phyloP scores from a whole-genome alignment of 805 yeast genomes.

The Metschnikowia reukaufii region DNA sequence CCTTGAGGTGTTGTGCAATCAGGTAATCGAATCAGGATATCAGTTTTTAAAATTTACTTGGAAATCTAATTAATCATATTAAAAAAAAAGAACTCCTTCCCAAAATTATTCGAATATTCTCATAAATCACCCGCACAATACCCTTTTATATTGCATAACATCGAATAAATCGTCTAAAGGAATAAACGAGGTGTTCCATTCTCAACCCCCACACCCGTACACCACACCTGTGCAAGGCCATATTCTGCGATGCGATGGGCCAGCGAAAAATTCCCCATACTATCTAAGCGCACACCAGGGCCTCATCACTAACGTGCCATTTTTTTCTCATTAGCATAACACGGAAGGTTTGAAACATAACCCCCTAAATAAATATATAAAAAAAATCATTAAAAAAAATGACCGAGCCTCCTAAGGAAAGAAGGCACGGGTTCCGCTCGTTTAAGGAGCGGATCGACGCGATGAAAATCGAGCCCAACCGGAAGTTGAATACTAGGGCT shows the following conservation, averaged over 20 bases:
- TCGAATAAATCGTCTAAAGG: no score
- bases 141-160: no score
- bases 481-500: slow-evolving; percentile 55
- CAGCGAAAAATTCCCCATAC: neutral
- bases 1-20: no score
- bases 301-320: neutral
- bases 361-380: neutral
- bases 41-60: no score
- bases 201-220: neutral
- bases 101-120: no score
- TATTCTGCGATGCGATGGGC: neutral
- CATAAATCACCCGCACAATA: no score
- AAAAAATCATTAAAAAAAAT: slow-evolving; percentile 1
- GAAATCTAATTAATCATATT: no score
- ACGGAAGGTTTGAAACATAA: no score
- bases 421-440: slow-evolving; percentile 63
- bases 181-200: neutral
- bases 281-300: neutral
- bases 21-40: no score
- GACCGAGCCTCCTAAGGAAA: slow-evolving; percentile 24
- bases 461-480: slow-evolving; percentile 74
- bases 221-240: neutral
- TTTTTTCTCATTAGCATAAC: neutral
- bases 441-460: slow-evolving; percentile 84
- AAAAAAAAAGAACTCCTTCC: no score